Evolutionary conservation across 768 basidiomycete species (phyloP), one percentile per base, ranked within the genome.

Genomic region (Naematelia encephala): DNA sequence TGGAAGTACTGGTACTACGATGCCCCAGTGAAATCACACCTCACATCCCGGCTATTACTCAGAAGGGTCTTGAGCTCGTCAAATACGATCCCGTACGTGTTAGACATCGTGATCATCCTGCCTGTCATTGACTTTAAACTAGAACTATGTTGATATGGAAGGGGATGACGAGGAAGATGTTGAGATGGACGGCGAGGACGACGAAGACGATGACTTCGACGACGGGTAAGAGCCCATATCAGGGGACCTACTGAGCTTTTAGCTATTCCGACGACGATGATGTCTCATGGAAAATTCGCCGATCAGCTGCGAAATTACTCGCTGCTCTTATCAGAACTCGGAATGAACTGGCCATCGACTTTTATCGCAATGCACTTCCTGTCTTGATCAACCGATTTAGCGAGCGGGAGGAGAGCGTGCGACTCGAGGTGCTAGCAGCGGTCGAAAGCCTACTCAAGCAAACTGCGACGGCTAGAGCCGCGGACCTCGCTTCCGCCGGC

Each of bases 261-360:
- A 93, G 90, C 63, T 97, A 96, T 76, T 91, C 91, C 4, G 96
- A 99, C 67, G 96, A 99, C 58, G 96, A 98, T 76, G 96, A 99
- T 72, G 90, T 89, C 11, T 97, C 94, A 0, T 98, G 96, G 84
- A 97, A 97, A 78, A 90, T 96, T 57, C 87, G 96, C 63, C 86
- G 96, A 46, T 87, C 90, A 5, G 87, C 96, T 5, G 91, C 92
- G 16, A 97, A 97, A 75, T 81, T 98, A 2, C 82, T 98, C 14
- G 80, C 86, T 26, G 88, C 89, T 4, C 80, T 96, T 49, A 86
- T 98, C 57, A 85, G 84, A 12, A 98, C 94, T 1, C 89, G 92
- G 23, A 90, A 92, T 0, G 96, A 97, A 71, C 82, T 91, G 1
- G 82, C 97, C 21, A 78, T 81, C 13, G 80, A 85, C 1, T 82